These are phyloP conservation scores for Penicillium parvum DNA, from an alignment of 495 filamentous ascomycete species.

Conservation along the genomic window DNA sequence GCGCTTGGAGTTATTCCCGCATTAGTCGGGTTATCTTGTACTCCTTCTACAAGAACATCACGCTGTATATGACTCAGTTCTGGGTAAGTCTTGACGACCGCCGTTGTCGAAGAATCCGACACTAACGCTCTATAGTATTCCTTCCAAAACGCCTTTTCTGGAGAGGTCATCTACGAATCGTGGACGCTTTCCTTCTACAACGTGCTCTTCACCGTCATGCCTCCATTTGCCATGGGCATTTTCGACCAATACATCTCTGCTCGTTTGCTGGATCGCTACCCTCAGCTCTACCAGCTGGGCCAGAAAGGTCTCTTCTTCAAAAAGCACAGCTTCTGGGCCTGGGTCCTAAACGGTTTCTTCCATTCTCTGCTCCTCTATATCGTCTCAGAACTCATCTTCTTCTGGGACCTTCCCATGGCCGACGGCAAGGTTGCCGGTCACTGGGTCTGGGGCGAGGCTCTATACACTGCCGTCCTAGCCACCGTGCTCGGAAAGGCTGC, in stretches of 20 bases:
- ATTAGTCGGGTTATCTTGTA: conserved; percentile 96
- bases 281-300: conserved; percentile 89
- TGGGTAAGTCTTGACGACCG: conserved; percentile 60
- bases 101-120: too few relatives aligned
- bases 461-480: conserved; percentile 86
- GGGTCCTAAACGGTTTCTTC: conserved; percentile 92
- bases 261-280: conserved; percentile 92
- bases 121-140: conserved; percentile 66
- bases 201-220: conserved; percentile 93
- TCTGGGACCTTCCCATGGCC: conserved; percentile 64
- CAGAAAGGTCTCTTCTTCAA: conserved; percentile 93
- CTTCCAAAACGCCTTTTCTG: conserved; percentile 97
- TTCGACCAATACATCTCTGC: conserved; percentile 98
- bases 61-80: conserved; percentile 98
- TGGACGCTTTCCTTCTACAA: conserved; percentile 99
- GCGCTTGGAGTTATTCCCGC: conserved; percentile 95
- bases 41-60: conserved; percentile 99
- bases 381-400: conserved; percentile 74
- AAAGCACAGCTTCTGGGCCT: conserved; percentile 83
- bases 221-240: conserved; percentile 92
- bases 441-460: conserved; percentile 93
- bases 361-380: conserved; percentile 92
- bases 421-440: conserved; percentile 82
- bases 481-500: conserved; percentile 95
- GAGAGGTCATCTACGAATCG: conserved; percentile 97